phyloP scores from a whole-genome alignment of 164 flowering plant genomes.

The Dillenia suffruticosa region DNA sequence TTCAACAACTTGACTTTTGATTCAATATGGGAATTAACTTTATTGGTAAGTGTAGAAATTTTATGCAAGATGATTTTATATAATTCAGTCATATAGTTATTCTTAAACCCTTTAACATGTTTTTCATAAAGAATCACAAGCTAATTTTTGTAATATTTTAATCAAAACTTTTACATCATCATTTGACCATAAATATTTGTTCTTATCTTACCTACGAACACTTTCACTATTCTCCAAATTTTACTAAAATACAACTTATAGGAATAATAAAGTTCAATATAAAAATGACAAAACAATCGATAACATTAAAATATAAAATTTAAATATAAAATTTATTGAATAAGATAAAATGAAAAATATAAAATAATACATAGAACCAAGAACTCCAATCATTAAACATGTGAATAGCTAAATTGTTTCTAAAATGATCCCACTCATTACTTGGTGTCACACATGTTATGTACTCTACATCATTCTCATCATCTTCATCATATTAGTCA shows the following conservation, averaged over 20 bases:
- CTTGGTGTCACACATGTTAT: not conserved
- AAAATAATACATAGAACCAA: too few species aligned
- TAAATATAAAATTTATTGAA: too few species aligned
- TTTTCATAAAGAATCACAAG: not conserved
- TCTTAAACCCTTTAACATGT: too few species aligned
- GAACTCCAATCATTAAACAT: not conserved
- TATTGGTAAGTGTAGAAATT: too few species aligned
- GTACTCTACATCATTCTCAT: not conserved
- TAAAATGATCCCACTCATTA: not conserved
- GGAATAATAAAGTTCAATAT: not conserved
- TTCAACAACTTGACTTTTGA: too few species aligned
- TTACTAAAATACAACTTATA: not conserved
- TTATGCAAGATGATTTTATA: too few species aligned
- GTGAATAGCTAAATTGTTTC: not conserved
- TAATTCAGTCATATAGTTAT: too few species aligned
- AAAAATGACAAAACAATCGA: too few species aligned
- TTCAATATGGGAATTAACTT: too few species aligned
- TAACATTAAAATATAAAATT: too few species aligned
- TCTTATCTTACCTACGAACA: not conserved
- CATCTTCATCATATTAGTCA: not conserved
- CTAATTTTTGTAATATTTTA: not conserved
- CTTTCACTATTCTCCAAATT: not conserved
- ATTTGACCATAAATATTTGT: not conserved
- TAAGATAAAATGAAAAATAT: too few species aligned
- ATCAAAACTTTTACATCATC: not conserved